Base-by-base conservation (phyloP, 352 stramenopile genomes). In the Stephanocyclus meneghinianus region DNA sequence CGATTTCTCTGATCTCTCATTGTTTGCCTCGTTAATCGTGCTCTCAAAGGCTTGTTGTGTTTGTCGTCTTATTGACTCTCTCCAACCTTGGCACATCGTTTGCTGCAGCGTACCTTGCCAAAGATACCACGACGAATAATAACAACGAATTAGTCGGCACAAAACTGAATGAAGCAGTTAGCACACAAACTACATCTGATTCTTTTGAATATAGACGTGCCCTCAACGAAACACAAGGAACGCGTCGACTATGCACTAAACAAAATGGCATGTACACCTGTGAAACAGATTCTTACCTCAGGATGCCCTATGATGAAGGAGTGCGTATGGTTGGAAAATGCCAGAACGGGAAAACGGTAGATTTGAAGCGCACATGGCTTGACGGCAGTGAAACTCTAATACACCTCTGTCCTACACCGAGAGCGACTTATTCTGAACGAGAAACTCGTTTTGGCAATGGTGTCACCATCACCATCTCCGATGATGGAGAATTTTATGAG, bases 81-180 rank as follows among this genome's bases (percentile, higher is more conserved):
- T 48, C 26, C 15, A 87, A 87, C 61, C 68, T 87, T 37, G 81
- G 76, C 50, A 85, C 81, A 1, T 71, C 56, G 3, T 82, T 84
- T 66, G 81, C 81, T 37, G 68, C 76, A 1, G 81, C 72, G 4
- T 73, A 59, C 21, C 32, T 87, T 1, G 72, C 70, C 30, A 84
- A 79, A 60, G 72, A 87, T 13, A 81, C 72, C 1, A 48, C 53
- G n/a, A 48, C 74, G n/a, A 48, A 79, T 53, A 2, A 9, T 37
- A 65, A 65, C 15, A 65, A 65, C 18, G 57, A 65, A 51, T 51
- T 65, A 48, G 48, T 65, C 35, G 26, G 50, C 18, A 15, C 35
- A 29, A 30, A 65, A 42, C 29, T 37, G 26, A 51, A 51, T 32
- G 57, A 65, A 32, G 32, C 57, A 15, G 35, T 65, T 15, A 65